Evolutionary conservation across 441 rosid species (phyloP).

Genomic region (Mallotus repandus): DNA sequence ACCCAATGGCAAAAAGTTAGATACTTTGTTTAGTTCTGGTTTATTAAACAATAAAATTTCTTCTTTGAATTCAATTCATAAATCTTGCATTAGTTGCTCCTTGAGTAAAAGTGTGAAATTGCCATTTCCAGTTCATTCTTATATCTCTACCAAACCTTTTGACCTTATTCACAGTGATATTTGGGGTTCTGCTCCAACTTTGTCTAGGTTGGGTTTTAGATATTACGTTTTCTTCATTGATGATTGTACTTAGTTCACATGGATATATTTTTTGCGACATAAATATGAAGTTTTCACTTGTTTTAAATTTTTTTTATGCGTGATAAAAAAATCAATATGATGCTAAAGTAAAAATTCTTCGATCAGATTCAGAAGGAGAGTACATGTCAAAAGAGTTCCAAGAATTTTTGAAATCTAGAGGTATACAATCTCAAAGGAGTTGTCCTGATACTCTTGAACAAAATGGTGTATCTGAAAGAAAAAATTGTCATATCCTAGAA

Average conservation of each 20-base stretch:
- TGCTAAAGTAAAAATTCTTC: background rate
- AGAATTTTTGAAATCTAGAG: background rate
- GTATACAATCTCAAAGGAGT: background rate
- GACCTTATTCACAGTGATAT: too few relatives aligned
- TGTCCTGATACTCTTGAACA: background rate
- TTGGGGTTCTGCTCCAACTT: too few relatives aligned
- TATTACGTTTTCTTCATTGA: too few relatives aligned
- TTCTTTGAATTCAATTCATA: too few relatives aligned
- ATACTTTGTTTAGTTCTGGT: too few relatives aligned
- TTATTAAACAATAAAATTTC: too few relatives aligned
- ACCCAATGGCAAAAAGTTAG: too few relatives aligned
- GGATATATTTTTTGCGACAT: background rate
- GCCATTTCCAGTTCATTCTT: too few relatives aligned
- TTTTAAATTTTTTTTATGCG: background rate
- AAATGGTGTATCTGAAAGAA: background rate
- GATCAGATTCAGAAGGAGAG: background rate
- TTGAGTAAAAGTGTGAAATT: too few relatives aligned
- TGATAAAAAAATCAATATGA: background rate
- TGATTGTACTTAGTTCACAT: background rate
- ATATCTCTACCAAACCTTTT: too few relatives aligned
- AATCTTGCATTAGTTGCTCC: too few relatives aligned
- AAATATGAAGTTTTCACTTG: background rate
- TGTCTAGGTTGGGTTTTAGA: too few relatives aligned
- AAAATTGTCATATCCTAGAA: background rate
- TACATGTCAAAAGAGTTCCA: background rate